Evolutionary conservation across 1,139 yeast genomes (phyloP).

Genomic region (Saccharomyces pastorianus): DNA sequence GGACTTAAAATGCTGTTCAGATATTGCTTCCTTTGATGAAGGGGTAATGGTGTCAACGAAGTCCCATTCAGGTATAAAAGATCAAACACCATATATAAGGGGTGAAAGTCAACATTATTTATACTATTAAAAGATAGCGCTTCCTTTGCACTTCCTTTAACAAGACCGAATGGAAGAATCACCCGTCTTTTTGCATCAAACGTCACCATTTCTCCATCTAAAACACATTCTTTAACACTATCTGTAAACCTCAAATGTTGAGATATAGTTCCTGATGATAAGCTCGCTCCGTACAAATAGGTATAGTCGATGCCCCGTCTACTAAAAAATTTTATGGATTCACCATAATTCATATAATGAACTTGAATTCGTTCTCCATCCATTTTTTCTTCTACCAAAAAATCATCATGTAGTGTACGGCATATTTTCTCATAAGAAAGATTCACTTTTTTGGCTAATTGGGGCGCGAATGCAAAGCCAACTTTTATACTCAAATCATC

Average conservation of each 20-base stretch:
- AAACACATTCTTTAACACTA: conserved; percentile 41
- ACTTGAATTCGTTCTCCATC: conserved; percentile 87
- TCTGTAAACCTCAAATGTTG: conserved; percentile 41
- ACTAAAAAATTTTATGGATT: conserved; percentile 51
- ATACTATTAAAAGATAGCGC: conserved; percentile 31
- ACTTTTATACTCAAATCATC: conserved; percentile 42
- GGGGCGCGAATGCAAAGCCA: conserved; percentile 60
- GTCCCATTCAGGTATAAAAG: conserved; percentile 58
- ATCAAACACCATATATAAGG: conserved; percentile 66
- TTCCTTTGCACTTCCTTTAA: conserved; percentile 56
- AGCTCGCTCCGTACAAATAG: conserved; percentile 59
- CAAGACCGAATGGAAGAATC: conserved; percentile 70
- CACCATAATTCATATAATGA: conserved; percentile 43
- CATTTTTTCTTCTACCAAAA: conserved; percentile 80
- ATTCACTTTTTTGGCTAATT: conserved; percentile 50
- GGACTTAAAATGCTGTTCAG: conserved; percentile 43
- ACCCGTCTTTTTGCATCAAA: conserved; percentile 57
- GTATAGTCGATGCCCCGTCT: conserved; percentile 71
- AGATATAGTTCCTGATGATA: conserved; percentile 50
- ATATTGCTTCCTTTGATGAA: conserved; percentile 49
- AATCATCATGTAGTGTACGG: conserved; percentile 40
- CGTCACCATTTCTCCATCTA: conserved; percentile 94
- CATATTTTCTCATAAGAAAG: conserved; percentile 44
- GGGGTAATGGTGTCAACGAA: conserved; percentile 47
- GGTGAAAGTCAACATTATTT: conserved; percentile 35